Conservation (phyloP, 257 asterid species). For the Penstemon newberryi region DNA sequence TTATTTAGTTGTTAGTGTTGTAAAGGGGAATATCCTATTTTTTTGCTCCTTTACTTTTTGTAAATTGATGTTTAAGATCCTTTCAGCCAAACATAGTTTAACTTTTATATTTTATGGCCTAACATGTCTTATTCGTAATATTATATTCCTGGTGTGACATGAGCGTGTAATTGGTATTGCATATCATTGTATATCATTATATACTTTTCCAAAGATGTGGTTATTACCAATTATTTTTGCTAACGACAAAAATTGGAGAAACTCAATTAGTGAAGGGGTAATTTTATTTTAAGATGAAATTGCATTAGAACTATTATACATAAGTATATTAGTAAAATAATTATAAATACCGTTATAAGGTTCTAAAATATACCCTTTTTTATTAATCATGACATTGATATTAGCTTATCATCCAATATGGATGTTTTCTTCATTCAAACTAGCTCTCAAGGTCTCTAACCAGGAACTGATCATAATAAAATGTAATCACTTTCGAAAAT, state of each 20-base stretch:
- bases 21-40: conserved; percentile 40
- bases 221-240: not conserved
- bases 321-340: not conserved
- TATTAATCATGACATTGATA: not conserved
- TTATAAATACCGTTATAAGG: not conserved
- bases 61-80: conserved; percentile 42
- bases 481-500: too few species aligned
- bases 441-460: too few species aligned
- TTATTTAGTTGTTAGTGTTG: conserved; percentile 36
- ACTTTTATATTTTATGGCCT: conserved; percentile 6
- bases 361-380: not conserved
- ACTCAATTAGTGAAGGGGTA: conserved; percentile 15
- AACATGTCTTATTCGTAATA: conserved; percentile 16
- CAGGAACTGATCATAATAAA: too few species aligned
- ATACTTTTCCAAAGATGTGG: too few species aligned
- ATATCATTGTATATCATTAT: too few species aligned
- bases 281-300: not conserved
- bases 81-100: conserved; percentile 25
- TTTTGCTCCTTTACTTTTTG: conserved; percentile 25
- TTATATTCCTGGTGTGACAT: conserved; percentile 13
- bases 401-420: not conserved
- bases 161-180: too few species aligned
- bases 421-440: not conserved
- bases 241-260: conserved; percentile 27
- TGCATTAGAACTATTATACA: not conserved